phyloP scores from a whole-genome alignment of 2,329 filamentous ascomycete species.

The Paraphoma chrysanthemicola region DNA sequence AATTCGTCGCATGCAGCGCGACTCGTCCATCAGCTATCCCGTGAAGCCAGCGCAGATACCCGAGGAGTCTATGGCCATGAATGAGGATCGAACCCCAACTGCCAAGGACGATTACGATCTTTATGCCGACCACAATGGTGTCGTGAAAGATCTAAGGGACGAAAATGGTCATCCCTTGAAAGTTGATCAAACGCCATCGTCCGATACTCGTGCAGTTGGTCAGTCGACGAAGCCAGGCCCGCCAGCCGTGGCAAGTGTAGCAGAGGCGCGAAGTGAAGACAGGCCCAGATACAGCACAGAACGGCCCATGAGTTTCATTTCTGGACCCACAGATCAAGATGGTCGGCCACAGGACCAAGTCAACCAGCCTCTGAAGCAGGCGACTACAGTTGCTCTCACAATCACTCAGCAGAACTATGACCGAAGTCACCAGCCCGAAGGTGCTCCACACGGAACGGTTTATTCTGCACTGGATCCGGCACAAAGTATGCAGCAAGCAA shows the following conservation, averaged over 20 bases:
- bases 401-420: constrained; percentile 8
- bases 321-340: constrained; percentile 40
- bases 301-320: constrained; percentile 48
- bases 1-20: constrained; percentile 32
- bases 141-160: constrained; percentile 43
- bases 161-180: constrained; percentile 38
- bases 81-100: constrained; percentile 20
- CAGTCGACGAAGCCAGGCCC: constrained; percentile 5
- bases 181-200: constrained; percentile 17
- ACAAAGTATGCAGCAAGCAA: constrained; percentile 8
- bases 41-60: constrained; percentile 30
- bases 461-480: constrained; percentile 15
- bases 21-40: constrained; percentile 25
- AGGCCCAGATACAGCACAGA: constrained; percentile 37
- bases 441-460: constrained; percentile 6
- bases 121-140: constrained; percentile 47
- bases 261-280: constrained; percentile 26
- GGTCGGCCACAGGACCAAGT: constrained; percentile 47
- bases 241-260: constrained; percentile 4
- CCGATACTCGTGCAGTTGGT: constrained; percentile 8
- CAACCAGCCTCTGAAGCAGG: constrained; percentile 24
- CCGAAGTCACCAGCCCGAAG: constrained; percentile 15
- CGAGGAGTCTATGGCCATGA: constrained; percentile 26
- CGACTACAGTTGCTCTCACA: not conserved
- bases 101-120: constrained; percentile 40